Percentiles rank a stretch among this genome's conserved stretches.
phyloP scores from a whole-genome alignment of 169 alveolate genomes.

The Theileria orientalis region DNA sequence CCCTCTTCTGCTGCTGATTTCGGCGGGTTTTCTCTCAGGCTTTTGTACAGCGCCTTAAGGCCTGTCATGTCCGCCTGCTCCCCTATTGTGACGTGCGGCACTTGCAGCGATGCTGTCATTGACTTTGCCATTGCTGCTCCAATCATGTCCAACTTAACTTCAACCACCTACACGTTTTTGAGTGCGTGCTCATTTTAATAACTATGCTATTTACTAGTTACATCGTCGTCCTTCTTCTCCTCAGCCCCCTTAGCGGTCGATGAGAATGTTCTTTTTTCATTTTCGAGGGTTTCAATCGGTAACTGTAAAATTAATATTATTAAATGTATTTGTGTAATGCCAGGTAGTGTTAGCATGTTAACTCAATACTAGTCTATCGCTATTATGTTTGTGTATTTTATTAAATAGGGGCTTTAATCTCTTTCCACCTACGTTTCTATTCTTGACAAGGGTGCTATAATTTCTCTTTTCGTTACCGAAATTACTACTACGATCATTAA shows the following conservation, averaged over 20 bases:
- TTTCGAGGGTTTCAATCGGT: background rate
- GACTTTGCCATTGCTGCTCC: constrained; percentile 75
- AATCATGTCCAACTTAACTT: constrained; percentile 47
- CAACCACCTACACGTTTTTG: background rate
- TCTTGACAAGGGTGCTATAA: background rate
- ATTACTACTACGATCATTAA: constrained; percentile 1
- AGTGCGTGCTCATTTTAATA: no score
- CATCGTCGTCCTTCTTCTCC: constrained; percentile 66
- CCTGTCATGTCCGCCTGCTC: constrained; percentile 73
- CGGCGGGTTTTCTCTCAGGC: background rate
- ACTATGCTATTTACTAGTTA: constrained; percentile 55
- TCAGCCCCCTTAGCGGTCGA: background rate
- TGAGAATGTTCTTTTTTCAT: background rate
- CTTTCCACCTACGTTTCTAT: no score
- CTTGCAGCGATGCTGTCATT: constrained; percentile 82
- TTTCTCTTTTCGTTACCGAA: background rate
- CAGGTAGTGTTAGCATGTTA: no score
- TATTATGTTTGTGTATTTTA: no score
- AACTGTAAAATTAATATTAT: constrained; percentile 5
- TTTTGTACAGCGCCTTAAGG: constrained; percentile 18
- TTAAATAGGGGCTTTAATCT: no score
- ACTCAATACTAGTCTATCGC: no score
- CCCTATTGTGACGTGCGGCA: constrained; percentile 78
- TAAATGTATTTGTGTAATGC: no score
- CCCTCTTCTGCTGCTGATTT: constrained; percentile 43